Evolutionary conservation across 352 stramenopile species (phyloP).

Genomic region (Globisporangium ultimum): DNA sequence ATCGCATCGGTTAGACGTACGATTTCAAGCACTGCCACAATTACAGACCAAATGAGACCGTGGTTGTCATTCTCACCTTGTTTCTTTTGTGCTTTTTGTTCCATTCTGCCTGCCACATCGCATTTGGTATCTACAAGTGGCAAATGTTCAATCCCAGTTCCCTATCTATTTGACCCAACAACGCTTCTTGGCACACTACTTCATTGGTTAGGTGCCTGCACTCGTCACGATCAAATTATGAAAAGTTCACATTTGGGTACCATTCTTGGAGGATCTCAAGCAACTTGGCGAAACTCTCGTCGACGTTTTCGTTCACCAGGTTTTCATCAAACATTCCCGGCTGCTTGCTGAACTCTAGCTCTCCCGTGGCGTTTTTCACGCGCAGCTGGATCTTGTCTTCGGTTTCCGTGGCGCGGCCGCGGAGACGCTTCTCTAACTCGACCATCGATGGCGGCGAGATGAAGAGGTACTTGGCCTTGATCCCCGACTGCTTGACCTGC

Average conservation of each 20-base stretch:
- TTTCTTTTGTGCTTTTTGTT: neutral
- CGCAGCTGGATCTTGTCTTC: slow-evolving; percentile 95
- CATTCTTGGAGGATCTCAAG: slow-evolving; percentile 62
- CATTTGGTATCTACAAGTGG: too few relatives aligned
- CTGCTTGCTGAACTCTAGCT: slow-evolving; percentile 90
- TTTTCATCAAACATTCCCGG: slow-evolving; percentile 86
- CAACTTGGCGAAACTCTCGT: slow-evolving; percentile 78
- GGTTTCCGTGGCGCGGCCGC: slow-evolving; percentile 93
- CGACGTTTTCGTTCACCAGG: slow-evolving; percentile 87
- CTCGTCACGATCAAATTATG: slow-evolving; percentile 16
- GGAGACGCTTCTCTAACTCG: slow-evolving; percentile 93
- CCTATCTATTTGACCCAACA: neutral
- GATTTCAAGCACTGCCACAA: neutral
- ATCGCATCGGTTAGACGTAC: slow-evolving; percentile 14
- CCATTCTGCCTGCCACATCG: neutral
- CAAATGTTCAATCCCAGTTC: neutral
- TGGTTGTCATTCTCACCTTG: neutral
- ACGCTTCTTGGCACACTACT: neutral
- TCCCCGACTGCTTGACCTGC: slow-evolving; percentile 87
- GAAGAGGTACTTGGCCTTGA: slow-evolving; percentile 95
- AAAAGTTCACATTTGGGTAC: slow-evolving; percentile 69
- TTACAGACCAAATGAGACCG: neutral
- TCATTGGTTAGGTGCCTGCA: neutral
- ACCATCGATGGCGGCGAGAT: slow-evolving; percentile 95
- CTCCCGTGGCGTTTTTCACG: slow-evolving; percentile 90